These are phyloP conservation scores for Boeremia lycopersici DNA, from an alignment of 2,329 filamentous ascomycete species.

Conservation along the genomic window DNA sequence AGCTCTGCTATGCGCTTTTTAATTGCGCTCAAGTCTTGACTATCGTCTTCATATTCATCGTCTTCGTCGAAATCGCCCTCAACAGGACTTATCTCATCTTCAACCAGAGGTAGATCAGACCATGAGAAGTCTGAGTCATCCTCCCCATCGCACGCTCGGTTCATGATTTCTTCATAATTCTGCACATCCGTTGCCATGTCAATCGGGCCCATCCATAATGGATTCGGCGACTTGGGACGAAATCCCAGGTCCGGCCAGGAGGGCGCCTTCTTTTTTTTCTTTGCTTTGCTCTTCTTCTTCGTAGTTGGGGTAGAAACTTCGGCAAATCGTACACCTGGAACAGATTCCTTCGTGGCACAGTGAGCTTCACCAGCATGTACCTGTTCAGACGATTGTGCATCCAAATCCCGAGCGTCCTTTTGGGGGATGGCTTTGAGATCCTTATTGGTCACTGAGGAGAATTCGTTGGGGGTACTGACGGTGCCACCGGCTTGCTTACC, in stretches of 20 bases:
- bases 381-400: constrained; percentile 16
- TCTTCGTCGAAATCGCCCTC: not conserved
- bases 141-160: constrained; percentile 4
- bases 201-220: constrained; percentile 12
- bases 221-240: constrained; percentile 7
- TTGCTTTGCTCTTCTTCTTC: constrained; percentile 50
- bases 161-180: constrained; percentile 8
- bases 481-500: constrained; percentile 21
- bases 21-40: not conserved
- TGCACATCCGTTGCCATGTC: constrained; percentile 4
- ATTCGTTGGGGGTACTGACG: constrained; percentile 8
- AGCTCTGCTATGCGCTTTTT: not conserved
- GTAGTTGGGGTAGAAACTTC: constrained; percentile 17
- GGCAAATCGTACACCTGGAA: not conserved
- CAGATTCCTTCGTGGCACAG: constrained; percentile 11
- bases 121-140: constrained; percentile 14
- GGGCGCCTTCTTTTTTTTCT: constrained; percentile 25
- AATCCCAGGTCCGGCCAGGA: constrained; percentile 11
- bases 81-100: not conserved
- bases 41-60: not conserved
- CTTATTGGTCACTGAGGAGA: constrained; percentile 24
- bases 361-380: not conserved
- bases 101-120: constrained; percentile 4
- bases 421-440: constrained; percentile 6
- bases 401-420: not conserved